Conservation (phyloP, 306 rosid genomes). For the Prunus mira region DNA sequence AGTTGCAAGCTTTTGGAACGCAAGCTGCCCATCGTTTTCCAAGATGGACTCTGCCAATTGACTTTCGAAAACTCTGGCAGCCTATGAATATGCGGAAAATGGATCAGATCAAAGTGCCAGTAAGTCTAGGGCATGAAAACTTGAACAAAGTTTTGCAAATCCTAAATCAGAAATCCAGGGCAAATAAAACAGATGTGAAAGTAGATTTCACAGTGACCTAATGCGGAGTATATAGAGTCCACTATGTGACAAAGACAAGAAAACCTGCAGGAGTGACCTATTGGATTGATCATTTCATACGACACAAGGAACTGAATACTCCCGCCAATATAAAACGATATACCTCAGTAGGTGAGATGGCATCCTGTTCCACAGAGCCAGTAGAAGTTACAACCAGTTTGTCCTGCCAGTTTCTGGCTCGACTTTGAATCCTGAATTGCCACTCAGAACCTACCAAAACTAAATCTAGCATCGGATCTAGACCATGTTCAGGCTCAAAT, state of each 20-base stretch:
- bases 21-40: constrained; percentile 63
- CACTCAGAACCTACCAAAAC: constrained; percentile 85
- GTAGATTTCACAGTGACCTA: too few relatives aligned
- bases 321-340: background rate
- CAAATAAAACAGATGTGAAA: too few relatives aligned
- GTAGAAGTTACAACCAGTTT: constrained; percentile 94
- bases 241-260: too few relatives aligned
- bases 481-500: constrained; percentile 91
- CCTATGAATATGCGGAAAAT: constrained; percentile 35
- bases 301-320: background rate
- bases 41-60: constrained; percentile 69
- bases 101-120: background rate
- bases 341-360: constrained; percentile 80
- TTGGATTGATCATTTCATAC: constrained; percentile 11
- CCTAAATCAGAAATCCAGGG: too few relatives aligned
- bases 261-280: too few relatives aligned
- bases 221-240: too few relatives aligned
- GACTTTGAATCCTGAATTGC: constrained; percentile 77
- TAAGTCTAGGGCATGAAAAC: background rate
- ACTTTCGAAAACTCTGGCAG: constrained; percentile 79
- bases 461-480: constrained; percentile 91
- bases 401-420: constrained; percentile 90
- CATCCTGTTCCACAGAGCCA: constrained; percentile 79
- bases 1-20: constrained; percentile 77
- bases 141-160: background rate